Percentiles rank a stretch among this genome's conserved stretches.
Conservation (phyloP, 202 grass and related monocot genomes). For the Panicum virgatum region DNA sequence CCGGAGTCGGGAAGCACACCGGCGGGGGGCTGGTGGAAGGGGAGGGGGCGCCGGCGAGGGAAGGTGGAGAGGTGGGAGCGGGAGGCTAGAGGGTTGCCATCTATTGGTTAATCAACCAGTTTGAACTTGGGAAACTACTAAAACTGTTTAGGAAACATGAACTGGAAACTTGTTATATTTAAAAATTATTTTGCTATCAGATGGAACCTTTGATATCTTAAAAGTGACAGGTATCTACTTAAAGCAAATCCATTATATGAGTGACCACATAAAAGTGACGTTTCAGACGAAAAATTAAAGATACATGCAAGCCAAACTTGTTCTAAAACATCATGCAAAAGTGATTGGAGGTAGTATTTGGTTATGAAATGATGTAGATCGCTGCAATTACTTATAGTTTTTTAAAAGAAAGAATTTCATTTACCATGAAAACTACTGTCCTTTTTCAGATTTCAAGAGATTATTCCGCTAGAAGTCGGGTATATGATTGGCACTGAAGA, state of each 20-base stretch:
- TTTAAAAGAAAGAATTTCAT: background rate
- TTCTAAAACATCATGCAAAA: background rate
- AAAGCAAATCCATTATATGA: background rate
- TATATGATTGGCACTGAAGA: slow-evolving; percentile 70
- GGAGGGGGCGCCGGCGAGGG: no score
- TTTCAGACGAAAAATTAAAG: no score
- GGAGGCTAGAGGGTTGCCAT: no score
- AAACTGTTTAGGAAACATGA: slow-evolving; percentile 2
- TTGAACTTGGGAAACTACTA: background rate
- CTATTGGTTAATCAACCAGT: background rate
- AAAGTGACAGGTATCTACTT: background rate
- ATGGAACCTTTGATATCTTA: background rate
- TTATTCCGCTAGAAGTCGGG: slow-evolving; percentile 68
- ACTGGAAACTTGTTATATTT: slow-evolving; percentile 9
- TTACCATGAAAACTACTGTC: slow-evolving; percentile 14
- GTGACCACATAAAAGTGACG: no score
- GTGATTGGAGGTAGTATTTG: background rate
- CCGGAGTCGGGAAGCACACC: no score
- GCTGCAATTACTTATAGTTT: background rate
- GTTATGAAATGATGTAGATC: background rate
- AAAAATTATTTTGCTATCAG: background rate
- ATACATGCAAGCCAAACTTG: no score
- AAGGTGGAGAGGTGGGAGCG: no score
- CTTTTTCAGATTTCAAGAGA: slow-evolving; percentile 70
- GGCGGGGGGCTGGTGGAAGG: no score